These are phyloP conservation scores for Amyloporia xantha DNA, from an alignment of 768 basidiomycete species.

Conservation along the genomic window DNA sequence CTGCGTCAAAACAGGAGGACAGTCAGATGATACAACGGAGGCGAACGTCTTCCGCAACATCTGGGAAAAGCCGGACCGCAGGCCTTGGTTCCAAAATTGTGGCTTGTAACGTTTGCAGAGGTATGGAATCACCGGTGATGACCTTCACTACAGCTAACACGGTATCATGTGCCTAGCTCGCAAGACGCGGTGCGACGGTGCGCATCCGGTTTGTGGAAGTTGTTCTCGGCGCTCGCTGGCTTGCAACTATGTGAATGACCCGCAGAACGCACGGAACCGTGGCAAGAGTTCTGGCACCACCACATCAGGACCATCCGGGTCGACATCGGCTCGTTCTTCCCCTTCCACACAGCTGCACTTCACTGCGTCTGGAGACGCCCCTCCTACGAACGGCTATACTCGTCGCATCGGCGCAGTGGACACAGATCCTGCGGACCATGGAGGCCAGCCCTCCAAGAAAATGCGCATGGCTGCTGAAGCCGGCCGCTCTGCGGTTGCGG, in stretches of 20 bases:
- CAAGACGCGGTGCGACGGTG: slow-evolving; percentile 86
- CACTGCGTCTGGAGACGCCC: slow-evolving; percentile 12
- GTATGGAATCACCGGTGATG: slow-evolving; percentile 34
- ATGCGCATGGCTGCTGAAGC: slow-evolving; percentile 55
- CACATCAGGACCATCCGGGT: slow-evolving; percentile 17
- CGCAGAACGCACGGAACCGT: slow-evolving; percentile 19
- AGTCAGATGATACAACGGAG: slow-evolving; percentile 45
- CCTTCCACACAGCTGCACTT: slow-evolving; percentile 14
- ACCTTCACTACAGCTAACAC: not conserved
- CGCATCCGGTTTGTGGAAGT: slow-evolving; percentile 78
- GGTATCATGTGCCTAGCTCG: slow-evolving; percentile 46
- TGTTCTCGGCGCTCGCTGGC: slow-evolving; percentile 69
- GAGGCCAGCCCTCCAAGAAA: slow-evolving; percentile 60
- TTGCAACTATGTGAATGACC: slow-evolving; percentile 79
- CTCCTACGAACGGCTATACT: slow-evolving; percentile 14
- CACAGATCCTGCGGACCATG: slow-evolving; percentile 47
- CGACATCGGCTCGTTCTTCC: slow-evolving; percentile 21
- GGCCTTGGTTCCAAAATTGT: slow-evolving; percentile 81
- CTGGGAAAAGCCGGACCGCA: slow-evolving; percentile 49
- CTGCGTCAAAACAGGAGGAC: slow-evolving; percentile 6
- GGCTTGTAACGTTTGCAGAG: slow-evolving; percentile 85
- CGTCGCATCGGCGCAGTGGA: slow-evolving; percentile 12
- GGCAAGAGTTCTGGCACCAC: slow-evolving; percentile 12
- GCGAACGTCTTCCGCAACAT: slow-evolving; percentile 57
- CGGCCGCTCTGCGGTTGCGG: slow-evolving; percentile 13